A percentile compares a stretch with the other conserved stretches of the same genome.
Evolutionary conservation across 192 early-diverging fungal genomes (phyloP).

Genomic region (Gigaspora rosea): DNA sequence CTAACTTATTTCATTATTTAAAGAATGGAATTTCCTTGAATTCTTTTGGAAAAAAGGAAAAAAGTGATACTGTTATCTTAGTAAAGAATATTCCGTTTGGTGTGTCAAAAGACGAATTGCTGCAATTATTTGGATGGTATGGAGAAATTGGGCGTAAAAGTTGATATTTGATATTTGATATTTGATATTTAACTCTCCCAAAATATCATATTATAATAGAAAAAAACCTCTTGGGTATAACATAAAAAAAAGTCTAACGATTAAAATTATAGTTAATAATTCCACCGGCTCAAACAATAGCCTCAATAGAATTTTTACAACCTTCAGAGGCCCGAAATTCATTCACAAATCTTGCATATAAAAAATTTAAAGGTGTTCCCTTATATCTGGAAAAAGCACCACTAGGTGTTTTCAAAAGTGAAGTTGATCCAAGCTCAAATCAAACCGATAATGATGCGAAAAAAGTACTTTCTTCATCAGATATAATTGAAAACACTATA

Average conservation of each 20-base stretch:
- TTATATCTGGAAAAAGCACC: constrained; percentile 96
- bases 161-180: too few relatives aligned
- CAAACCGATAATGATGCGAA: constrained; percentile 41
- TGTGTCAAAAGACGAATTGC: constrained; percentile 81
- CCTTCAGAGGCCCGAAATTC: constrained; percentile 88
- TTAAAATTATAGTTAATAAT: constrained; percentile 60
- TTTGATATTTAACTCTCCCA: background rate
- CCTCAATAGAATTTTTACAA: constrained; percentile 90
- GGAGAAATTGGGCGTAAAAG: constrained; percentile 85
- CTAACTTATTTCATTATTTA: background rate
- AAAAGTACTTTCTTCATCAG: constrained; percentile 49
- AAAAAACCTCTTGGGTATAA: constrained; percentile 19
- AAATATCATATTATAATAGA: background rate
- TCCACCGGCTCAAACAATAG: constrained; percentile 91
- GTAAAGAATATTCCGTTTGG: constrained; percentile 93
- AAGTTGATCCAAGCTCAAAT: constrained; percentile 36
- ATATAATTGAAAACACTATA: constrained; percentile 46
- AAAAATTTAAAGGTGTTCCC: constrained; percentile 87
- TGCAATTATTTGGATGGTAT: constrained; percentile 79
- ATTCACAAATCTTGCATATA: constrained; percentile 86
- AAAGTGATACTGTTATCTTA: constrained; percentile 88
- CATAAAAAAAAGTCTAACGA: background rate
- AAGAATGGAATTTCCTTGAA: constrained; percentile 78
- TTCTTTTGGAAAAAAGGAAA: constrained; percentile 74
- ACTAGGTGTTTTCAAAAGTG: constrained; percentile 69